Evolutionary conservation across 495 filamentous ascomycete genomes (phyloP).

Genomic region (Hypoxylon cercidicola): DNA sequence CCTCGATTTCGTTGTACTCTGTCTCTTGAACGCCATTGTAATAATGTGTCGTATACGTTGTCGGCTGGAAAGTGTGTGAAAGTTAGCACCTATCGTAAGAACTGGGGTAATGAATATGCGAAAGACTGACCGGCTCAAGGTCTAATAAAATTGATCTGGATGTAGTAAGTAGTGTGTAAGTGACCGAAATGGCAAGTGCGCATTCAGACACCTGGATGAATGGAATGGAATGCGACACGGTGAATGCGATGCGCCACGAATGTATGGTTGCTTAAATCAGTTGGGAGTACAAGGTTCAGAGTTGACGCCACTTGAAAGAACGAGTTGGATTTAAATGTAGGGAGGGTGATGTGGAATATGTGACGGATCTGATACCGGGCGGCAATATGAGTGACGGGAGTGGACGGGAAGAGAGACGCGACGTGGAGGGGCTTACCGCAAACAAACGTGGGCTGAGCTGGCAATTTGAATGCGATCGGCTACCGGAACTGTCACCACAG

Average conservation of each 20-base stretch:
- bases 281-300: neutral
- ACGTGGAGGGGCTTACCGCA: constrained; percentile 32
- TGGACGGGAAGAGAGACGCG: constrained; percentile 40
- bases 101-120: neutral
- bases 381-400: constrained; percentile 20
- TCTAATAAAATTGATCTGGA: neutral
- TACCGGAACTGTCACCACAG: constrained; percentile 11
- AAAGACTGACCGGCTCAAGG: neutral
- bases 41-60: neutral
- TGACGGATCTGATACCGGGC: constrained; percentile 27
- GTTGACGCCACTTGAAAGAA: neutral
- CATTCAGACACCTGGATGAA: neutral
- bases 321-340: neutral
- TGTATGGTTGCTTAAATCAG: neutral
- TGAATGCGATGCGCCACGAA: constrained; percentile 12
- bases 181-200: no score
- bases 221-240: constrained; percentile 9
- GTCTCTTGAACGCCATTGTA: constrained; percentile 9
- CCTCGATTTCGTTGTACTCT: neutral
- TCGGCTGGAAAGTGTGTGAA: neutral
- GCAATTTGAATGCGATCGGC: constrained; percentile 29
- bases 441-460: constrained; percentile 27
- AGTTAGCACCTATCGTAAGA: constrained; percentile 3
- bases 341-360: constrained; percentile 6
- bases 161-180: no score